These are phyloP conservation scores for Kwoniella newhampshirensis DNA, from an alignment of 768 basidiomycete genomes.

Conservation along the genomic window DNA sequence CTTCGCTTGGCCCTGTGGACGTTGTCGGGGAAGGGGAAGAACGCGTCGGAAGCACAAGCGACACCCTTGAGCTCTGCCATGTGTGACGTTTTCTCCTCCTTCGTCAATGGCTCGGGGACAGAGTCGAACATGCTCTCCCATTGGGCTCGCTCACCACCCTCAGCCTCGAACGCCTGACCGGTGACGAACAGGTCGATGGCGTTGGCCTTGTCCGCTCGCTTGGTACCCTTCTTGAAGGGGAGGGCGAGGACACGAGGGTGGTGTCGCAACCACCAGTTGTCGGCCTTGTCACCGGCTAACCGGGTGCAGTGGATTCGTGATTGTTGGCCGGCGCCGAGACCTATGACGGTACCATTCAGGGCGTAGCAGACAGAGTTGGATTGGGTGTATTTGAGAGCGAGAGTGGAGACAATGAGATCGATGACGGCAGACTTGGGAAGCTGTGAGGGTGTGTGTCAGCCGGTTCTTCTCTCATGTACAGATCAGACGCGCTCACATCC, in stretches of 20 bases:
- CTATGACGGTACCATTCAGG: constrained; percentile 84
- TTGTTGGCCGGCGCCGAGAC: constrained; percentile 96
- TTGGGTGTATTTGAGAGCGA: constrained; percentile 97
- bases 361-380: constrained; percentile 98
- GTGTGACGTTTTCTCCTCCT: constrained; percentile 73
- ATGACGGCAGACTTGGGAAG: constrained; percentile 72
- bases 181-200: constrained; percentile 95
- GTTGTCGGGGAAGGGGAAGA: constrained; percentile 99
- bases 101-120: constrained; percentile 65
- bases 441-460: constrained; percentile 54
- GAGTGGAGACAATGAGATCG: constrained; percentile 94
- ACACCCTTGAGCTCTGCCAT: constrained; percentile 74
- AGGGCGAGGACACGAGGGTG: constrained; percentile 88
- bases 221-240: constrained; percentile 95
- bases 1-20: constrained; percentile 89
- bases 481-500: constrained; percentile 59
- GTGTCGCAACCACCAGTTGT: constrained; percentile 98
- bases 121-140: constrained; percentile 86
- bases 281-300: constrained; percentile 95
- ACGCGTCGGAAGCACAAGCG: constrained; percentile 92
- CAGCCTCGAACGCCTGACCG: constrained; percentile 69
- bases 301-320: constrained; percentile 99
- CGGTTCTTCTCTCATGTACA: background rate
- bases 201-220: constrained; percentile 97
- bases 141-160: constrained; percentile 81